Evolutionary conservation across 345 rosid species (phyloP).

Genomic region (Euphorbia peplus): DNA sequence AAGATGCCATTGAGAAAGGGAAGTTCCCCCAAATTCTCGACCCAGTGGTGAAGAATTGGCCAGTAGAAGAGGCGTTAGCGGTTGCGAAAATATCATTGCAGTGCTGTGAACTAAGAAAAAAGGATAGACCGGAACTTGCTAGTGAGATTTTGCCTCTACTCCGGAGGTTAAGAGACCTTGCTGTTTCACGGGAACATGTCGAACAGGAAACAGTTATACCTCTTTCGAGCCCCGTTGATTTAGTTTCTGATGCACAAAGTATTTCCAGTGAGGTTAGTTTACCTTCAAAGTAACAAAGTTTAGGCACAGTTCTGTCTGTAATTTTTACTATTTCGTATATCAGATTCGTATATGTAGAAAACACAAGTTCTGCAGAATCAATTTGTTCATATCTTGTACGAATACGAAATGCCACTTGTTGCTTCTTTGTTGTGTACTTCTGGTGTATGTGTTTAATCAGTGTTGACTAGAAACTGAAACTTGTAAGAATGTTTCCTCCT

Average conservation of each 20-base stretch:
- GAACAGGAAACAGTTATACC: conserved; percentile 3
- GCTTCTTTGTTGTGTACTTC: not conserved
- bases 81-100: conserved; percentile 62
- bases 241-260: conserved; percentile 9
- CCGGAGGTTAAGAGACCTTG: conserved; percentile 47
- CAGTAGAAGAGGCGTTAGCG: conserved; percentile 51
- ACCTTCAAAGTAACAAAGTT: not conserved
- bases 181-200: conserved; percentile 21
- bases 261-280: conserved; percentile 31
- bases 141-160: conserved; percentile 60
- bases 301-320: no score
- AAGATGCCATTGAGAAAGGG: conserved; percentile 54
- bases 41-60: conserved; percentile 70
- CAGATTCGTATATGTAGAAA: not conserved
- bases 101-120: conserved; percentile 79
- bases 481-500: no score
- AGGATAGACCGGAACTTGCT: conserved; percentile 73
- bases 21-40: conserved; percentile 56
- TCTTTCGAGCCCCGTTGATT: not conserved
- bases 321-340: no score
- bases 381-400: not conserved
- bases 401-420: not conserved
- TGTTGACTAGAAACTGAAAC: no score
- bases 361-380: not conserved
- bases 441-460: not conserved